A percentile compares a stretch with the other conserved stretches of the same genome.
phyloP scores from a whole-genome alignment of 2,329 filamentous ascomycete genomes.

The Neurospora sp. region DNA sequence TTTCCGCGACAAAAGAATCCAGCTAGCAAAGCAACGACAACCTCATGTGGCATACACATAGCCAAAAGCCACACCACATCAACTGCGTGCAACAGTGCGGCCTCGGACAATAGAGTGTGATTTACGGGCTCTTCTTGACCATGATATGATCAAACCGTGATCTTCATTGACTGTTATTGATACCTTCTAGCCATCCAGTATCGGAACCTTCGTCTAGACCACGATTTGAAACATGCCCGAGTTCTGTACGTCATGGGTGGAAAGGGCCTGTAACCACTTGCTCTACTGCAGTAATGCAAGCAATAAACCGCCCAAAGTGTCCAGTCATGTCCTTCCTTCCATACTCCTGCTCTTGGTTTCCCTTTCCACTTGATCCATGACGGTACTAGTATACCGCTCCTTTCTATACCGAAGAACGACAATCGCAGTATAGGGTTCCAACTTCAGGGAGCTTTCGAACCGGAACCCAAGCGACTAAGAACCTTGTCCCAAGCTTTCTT shows the following conservation, averaged over 20 bases:
- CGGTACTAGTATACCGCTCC: background rate
- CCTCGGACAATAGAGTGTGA: background rate
- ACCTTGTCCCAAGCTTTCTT: background rate
- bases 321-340: background rate
- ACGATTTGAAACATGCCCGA: background rate
- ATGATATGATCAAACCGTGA: background rate
- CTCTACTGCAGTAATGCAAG: background rate
- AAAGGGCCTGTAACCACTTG: background rate
- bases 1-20: background rate
- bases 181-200: background rate
- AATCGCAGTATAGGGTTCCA: background rate
- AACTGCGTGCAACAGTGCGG: background rate
- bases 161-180: background rate
- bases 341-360: background rate
- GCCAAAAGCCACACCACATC: background rate
- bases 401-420: background rate
- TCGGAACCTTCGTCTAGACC: background rate
- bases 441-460: background rate
- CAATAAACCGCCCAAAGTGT: background rate
- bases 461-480: background rate
- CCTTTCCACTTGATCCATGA: background rate
- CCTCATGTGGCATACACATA: background rate
- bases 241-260: background rate
- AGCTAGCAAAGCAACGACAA: background rate
- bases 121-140: background rate